Percentiles rank a stretch among this genome's conserved stretches.
These are phyloP conservation scores for Perkinsela sp. DNA, from an alignment of 208 protist genomes.

Conservation along the genomic window DNA sequence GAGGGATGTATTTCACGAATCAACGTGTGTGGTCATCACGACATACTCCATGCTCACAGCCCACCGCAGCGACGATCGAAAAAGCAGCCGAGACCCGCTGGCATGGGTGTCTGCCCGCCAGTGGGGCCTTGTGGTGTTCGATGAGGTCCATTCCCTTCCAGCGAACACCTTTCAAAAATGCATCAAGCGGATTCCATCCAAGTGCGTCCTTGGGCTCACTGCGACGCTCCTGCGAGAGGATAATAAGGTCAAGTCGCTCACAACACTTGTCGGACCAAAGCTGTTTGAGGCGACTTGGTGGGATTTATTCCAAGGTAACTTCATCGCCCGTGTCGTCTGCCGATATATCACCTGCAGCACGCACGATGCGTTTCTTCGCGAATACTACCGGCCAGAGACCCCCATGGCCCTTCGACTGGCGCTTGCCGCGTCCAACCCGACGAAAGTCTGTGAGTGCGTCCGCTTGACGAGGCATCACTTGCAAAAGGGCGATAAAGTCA, in stretches of 20 bases:
- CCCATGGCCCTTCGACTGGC: constrained; percentile 3
- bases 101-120: constrained; percentile 12
- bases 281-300: constrained; percentile 98
- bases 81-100: constrained; percentile 16
- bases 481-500: constrained; percentile 33
- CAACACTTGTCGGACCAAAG: constrained; percentile 95
- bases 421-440: constrained; percentile 3
- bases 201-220: constrained; percentile 95
- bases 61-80: constrained; percentile 21
- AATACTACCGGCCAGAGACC: constrained; percentile 11
- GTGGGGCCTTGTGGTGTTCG: constrained; percentile 95
- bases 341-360: constrained; percentile 88
- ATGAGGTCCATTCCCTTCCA: constrained; percentile 93
- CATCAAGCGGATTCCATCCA: constrained; percentile 57
- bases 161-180: constrained; percentile 83
- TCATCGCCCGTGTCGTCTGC: constrained; percentile 89
- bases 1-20: constrained; percentile 33
- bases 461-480: not conserved
- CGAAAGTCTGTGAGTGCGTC: constrained; percentile 6
- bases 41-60: constrained; percentile 95
- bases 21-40: constrained; percentile 78
- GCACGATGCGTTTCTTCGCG: constrained; percentile 26
- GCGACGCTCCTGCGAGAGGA: constrained; percentile 87
- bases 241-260: constrained; percentile 81
- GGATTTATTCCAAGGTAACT: constrained; percentile 73